These are phyloP conservation scores for Fusarium palustre DNA, from an alignment of 2,329 filamentous ascomycete species.

Conservation along the genomic window DNA sequence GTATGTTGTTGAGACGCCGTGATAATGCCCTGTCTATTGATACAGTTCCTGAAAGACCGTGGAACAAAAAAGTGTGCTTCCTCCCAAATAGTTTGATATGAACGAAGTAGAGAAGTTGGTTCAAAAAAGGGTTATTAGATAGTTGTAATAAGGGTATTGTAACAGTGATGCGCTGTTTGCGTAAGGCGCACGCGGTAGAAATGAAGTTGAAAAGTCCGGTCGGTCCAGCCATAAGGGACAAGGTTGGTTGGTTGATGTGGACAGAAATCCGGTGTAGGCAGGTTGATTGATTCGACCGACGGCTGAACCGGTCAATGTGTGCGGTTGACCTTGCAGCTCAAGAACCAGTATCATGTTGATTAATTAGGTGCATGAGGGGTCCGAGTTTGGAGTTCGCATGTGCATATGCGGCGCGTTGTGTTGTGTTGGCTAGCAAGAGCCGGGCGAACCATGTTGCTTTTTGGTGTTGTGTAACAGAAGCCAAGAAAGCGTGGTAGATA, in stretches of 20 bases:
- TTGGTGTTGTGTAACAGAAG: slow-evolving; percentile 34
- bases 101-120: slow-evolving; percentile 30
- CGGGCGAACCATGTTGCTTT: slow-evolving; percentile 33
- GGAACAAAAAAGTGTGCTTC: slow-evolving; percentile 31
- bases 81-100: slow-evolving; percentile 39
- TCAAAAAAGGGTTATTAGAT: slow-evolving; percentile 40
- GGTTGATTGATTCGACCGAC: slow-evolving; percentile 42
- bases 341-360: slow-evolving; percentile 27
- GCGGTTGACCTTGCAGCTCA: slow-evolving; percentile 37
- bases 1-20: slow-evolving; percentile 46
- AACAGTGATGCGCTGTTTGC: slow-evolving; percentile 31
- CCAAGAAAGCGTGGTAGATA: slow-evolving; percentile 20
- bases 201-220: slow-evolving; percentile 42
- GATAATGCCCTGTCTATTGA: slow-evolving; percentile 47
- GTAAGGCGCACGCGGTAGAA: slow-evolving; percentile 36
- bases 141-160: slow-evolving; percentile 42
- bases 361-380: slow-evolving; percentile 40
- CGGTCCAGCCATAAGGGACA: slow-evolving; percentile 46
- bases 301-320: slow-evolving; percentile 17
- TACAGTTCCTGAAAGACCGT: slow-evolving; percentile 45
- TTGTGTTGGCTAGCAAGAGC: slow-evolving; percentile 33
- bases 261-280: slow-evolving; percentile 40
- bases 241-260: slow-evolving; percentile 14
- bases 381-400: slow-evolving; percentile 35
- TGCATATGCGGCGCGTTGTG: slow-evolving; percentile 42